Evolutionary conservation across 2,329 filamentous ascomycete genomes (phyloP), one percentile per base, ranked within the genome.

Genomic region (Triangularia verruculosa): DNA sequence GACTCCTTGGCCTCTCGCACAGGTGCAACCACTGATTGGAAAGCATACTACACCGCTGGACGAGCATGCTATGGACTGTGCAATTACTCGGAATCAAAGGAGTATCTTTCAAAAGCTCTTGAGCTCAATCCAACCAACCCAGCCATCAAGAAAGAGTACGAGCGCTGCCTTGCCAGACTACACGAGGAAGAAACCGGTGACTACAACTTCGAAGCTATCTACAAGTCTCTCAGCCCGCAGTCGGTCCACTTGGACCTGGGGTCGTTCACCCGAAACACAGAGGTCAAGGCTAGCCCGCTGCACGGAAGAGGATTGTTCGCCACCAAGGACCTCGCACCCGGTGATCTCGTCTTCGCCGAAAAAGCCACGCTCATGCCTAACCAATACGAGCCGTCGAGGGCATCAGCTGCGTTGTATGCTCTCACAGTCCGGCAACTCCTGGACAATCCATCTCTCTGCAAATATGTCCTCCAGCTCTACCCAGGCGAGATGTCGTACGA

Each of bases 241-340:
- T 58, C 63, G 24, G 67, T 71, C 1, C 71, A 72, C 22, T 65
- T 76, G 4, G 76, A 78, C 66, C 64, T 67, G 13, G 77, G 72
- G 1, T 76, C 73, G 11, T 79, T 78, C 67, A 63, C 75, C 7
- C 43, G 65, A 1, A 73, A 74, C 52, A 77, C 75, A 1, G 66
- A 68, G 22, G 67, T 79, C 13, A 67, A 60, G n/a, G 62, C 71
- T 0, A 78, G 77, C 4, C 63, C 66, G 0, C 68, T 71, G 25
- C 72, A 76, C 67, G 79, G 80, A 9, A 73, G 75, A 2, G 80
- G 79, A 1, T 69, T 82, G 2, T 82, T 82, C 63, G 78, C 79
- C 0, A 72, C 73, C 0, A 68, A 71, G 17, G 69, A 73, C 54
- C 70, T 82, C 54, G 68, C 68, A 4, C 73, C 75, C 0, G 79